Evolutionary conservation across 2,329 filamentous ascomycete species (phyloP).

Genomic region (Mycocentrospora acerina): DNA sequence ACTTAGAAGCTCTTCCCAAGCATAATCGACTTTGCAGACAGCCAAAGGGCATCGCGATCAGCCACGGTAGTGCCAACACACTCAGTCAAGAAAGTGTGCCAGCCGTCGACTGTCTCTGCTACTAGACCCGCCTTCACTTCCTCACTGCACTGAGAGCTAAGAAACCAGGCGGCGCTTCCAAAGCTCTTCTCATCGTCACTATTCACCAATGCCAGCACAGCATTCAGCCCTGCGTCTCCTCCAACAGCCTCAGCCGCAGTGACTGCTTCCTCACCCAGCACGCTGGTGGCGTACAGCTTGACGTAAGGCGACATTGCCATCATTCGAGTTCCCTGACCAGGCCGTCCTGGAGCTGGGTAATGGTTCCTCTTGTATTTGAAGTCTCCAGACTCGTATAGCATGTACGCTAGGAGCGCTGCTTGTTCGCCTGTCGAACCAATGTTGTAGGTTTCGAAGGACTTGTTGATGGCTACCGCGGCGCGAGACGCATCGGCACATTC

Average conservation of each 20-base stretch:
- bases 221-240: conserved; percentile 38
- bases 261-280: conserved; percentile 41
- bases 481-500: conserved; percentile 63
- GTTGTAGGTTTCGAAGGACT: conserved; percentile 59
- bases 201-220: conserved; percentile 55
- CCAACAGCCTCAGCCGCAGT: conserved; percentile 33
- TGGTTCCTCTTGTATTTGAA: conserved; percentile 74
- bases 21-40: conserved; percentile 40
- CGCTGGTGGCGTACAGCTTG: conserved; percentile 54
- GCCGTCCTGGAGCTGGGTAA: conserved; percentile 52
- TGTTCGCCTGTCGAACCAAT: conserved; percentile 60
- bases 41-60: conserved; percentile 54
- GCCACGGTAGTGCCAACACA: conserved; percentile 57
- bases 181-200: conserved; percentile 52
- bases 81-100: conserved; percentile 53
- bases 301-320: conserved; percentile 64
- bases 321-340: conserved; percentile 72
- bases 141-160: conserved; percentile 55
- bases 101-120: conserved; percentile 53
- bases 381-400: conserved; percentile 69
- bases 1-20: conserved; percentile 2
- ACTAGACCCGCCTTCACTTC: conserved; percentile 49
- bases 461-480: conserved; percentile 59
- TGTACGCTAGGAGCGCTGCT: conserved; percentile 69
- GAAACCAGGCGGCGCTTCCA: conserved; percentile 63